Conservation (phyloP, 495 filamentous ascomycete species). For the Staphylotrichum tortipilum region DNA sequence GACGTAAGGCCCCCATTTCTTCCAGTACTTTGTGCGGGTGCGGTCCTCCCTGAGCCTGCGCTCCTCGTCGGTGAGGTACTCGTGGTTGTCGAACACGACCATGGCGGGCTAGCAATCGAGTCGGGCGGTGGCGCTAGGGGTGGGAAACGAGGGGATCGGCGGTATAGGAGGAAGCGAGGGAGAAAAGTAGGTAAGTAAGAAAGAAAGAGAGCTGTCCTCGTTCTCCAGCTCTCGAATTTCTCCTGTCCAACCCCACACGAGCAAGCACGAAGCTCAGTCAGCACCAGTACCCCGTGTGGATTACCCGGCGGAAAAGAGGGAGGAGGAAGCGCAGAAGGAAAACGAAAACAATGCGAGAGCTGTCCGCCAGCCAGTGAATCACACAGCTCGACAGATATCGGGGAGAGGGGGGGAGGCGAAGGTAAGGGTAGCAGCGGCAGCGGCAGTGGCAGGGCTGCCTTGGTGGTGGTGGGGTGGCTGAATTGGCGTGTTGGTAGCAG, state of each 20-base stretch:
- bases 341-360: not conserved
- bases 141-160: not conserved
- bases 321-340: not conserved
- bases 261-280: not conserved
- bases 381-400: not conserved
- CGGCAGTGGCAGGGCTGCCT: not conserved
- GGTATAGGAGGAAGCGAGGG: too few species aligned
- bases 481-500: conserved; percentile 3
- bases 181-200: too few species aligned
- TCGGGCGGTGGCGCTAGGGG: too few species aligned
- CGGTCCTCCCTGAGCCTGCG: conserved; percentile 78
- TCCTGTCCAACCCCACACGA: not conserved
- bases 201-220: not conserved
- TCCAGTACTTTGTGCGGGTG: conserved; percentile 78
- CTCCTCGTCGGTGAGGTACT: conserved; percentile 80
- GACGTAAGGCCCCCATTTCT: conserved; percentile 82
- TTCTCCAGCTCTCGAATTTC: too few species aligned
- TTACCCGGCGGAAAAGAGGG: not conserved
- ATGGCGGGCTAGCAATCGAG: conserved; percentile 37
- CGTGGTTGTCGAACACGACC: conserved; percentile 80
- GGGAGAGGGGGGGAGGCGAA: not conserved
- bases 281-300: not conserved
- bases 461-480: not conserved
- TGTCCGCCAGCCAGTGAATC: not conserved
- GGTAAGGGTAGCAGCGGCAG: not conserved